These are phyloP conservation scores for Hypoxylon lienhwacheense DNA, from an alignment of 495 filamentous ascomycete genomes.

Conservation along the genomic window DNA sequence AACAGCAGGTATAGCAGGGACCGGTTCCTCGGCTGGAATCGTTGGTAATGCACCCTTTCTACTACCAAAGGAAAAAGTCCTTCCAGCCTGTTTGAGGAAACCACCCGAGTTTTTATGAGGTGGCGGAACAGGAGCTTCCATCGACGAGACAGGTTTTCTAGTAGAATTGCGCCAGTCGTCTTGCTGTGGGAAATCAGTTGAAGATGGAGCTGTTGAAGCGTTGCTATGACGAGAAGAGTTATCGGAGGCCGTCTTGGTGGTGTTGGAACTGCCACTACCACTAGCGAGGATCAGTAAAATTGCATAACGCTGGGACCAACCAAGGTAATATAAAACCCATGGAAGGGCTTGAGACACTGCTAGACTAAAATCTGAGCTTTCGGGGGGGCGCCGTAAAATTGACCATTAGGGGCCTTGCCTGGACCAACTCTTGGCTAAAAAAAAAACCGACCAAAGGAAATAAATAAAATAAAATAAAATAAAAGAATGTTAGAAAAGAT, in stretches of 20 bases:
- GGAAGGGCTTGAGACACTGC: conserved; percentile 26
- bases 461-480: neutral
- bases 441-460: conserved; percentile 27
- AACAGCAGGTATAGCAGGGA: conserved; percentile 43
- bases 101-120: conserved; percentile 53
- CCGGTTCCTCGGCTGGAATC: conserved; percentile 46
- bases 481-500: conserved; percentile 14
- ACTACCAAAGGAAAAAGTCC: conserved; percentile 75
- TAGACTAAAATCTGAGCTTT: conserved; percentile 42
- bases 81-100: conserved; percentile 66
- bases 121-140: conserved; percentile 61
- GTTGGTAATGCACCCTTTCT: conserved; percentile 53
- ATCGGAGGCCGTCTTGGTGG: conserved; percentile 63
- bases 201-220: conserved; percentile 72
- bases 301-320: conserved; percentile 32
- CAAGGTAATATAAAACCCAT: conserved; percentile 23
- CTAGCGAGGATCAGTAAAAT: conserved; percentile 44
- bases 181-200: conserved; percentile 61
- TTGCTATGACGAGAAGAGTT: conserved; percentile 73
- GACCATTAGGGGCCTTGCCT: conserved; percentile 46
- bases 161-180: conserved; percentile 56
- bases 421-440: conserved; percentile 41
- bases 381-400: conserved; percentile 22
- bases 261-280: conserved; percentile 67
- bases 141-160: conserved; percentile 46